phyloP scores from a whole-genome alignment of 2,329 filamentous ascomycete genomes.

The Aplosporella prunicola region DNA sequence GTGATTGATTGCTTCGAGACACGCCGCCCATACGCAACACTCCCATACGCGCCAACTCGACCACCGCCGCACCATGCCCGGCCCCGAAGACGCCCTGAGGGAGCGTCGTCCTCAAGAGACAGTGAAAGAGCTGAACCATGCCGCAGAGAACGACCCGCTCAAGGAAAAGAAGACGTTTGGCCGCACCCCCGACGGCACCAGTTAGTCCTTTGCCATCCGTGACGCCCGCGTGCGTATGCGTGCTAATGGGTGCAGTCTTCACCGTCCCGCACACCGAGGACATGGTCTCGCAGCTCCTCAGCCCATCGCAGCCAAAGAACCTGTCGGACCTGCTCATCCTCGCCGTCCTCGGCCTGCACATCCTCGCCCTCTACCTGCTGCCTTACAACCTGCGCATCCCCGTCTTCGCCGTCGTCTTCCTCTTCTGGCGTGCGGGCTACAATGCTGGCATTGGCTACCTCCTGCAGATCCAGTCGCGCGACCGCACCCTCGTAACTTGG shows the following conservation, averaged over 20 bases:
- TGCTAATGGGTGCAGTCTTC: slow-evolving; percentile 64
- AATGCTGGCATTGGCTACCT: slow-evolving; percentile 90
- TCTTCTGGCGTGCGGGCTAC: slow-evolving; percentile 88
- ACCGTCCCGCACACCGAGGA: slow-evolving; percentile 93
- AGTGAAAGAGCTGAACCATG: slow-evolving; percentile 41
- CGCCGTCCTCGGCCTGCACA: slow-evolving; percentile 64
- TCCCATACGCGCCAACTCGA: no score
- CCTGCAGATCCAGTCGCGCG: slow-evolving; percentile 80
- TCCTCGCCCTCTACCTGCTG: slow-evolving; percentile 63
- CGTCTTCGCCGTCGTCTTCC: slow-evolving; percentile 71
- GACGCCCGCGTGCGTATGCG: slow-evolving; percentile 1
- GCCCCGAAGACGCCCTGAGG: slow-evolving; percentile 10
- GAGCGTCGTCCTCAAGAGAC: slow-evolving; percentile 21
- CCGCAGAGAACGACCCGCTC: slow-evolving; percentile 40
- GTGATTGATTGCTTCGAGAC: no score
- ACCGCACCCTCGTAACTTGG: slow-evolving; percentile 78
- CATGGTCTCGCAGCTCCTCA: slow-evolving; percentile 96
- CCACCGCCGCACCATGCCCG: slow-evolving; percentile 8
- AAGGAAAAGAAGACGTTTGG: slow-evolving; percentile 74
- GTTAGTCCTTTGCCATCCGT: slow-evolving; percentile 54
- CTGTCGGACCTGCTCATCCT: slow-evolving; percentile 76
- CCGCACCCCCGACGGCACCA: slow-evolving; percentile 78
- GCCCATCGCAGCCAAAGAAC: slow-evolving; percentile 92
- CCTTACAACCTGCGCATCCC: slow-evolving; percentile 62
- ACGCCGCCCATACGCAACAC: no score